These are phyloP conservation scores for Phialocephala subalpina DNA, from an alignment of 2,329 filamentous ascomycete genomes.

Conservation along the genomic window DNA sequence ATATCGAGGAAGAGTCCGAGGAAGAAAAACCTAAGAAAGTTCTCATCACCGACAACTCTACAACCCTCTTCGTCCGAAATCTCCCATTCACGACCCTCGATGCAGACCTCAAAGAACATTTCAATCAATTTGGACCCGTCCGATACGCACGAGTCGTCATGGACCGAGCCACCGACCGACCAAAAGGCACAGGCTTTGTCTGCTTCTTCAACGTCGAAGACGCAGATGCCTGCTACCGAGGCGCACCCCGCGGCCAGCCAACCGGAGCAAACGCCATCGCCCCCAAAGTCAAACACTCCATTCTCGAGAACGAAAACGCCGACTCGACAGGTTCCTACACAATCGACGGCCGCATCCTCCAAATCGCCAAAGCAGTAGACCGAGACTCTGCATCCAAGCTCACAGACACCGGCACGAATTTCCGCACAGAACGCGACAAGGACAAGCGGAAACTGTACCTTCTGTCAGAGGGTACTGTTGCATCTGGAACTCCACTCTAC, in stretches of 20 bases:
- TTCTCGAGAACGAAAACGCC: slow-evolving; percentile 85
- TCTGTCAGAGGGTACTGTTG: slow-evolving; percentile 84
- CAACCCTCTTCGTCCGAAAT: slow-evolving; percentile 92
- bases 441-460: slow-evolving; percentile 93
- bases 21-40: slow-evolving; percentile 47
- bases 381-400: slow-evolving; percentile 81
- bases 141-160: slow-evolving; percentile 92
- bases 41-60: slow-evolving; percentile 67
- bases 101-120: slow-evolving; percentile 83
- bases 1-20: slow-evolving; percentile 48
- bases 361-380: slow-evolving; percentile 84
- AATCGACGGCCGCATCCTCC: slow-evolving; percentile 85
- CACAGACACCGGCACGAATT: slow-evolving; percentile 70
- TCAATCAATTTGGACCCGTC: slow-evolving; percentile 85
- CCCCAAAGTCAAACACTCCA: slow-evolving; percentile 73
- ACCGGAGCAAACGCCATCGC: slow-evolving; percentile 46
- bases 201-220: slow-evolving; percentile 85
- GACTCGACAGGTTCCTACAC: slow-evolving; percentile 89
- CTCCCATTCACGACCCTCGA: slow-evolving; percentile 90
- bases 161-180: slow-evolving; percentile 83
- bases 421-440: slow-evolving; percentile 73
- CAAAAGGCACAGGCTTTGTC: slow-evolving; percentile 93
- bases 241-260: slow-evolving; percentile 69
- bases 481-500: slow-evolving; percentile 79
- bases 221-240: slow-evolving; percentile 77